Evolutionary conservation across 1,284 basidiomycete species (phyloP).

Genomic region (Papiliotrema fonsecae): DNA sequence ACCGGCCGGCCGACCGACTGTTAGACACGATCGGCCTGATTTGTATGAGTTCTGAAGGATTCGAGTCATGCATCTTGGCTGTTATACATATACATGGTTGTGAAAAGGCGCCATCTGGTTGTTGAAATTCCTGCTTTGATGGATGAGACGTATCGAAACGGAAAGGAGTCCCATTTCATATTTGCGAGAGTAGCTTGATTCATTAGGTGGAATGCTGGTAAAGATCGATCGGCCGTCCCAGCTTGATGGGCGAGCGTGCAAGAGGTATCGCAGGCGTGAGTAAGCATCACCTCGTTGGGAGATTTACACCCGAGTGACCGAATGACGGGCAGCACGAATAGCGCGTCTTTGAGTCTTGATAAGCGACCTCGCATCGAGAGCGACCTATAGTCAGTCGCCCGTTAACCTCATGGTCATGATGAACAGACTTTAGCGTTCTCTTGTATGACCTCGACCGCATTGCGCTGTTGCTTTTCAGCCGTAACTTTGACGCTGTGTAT

Average conservation of each 20-base stretch:
- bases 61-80: neutral
- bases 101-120: too few species aligned
- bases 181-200: too few species aligned
- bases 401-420: neutral
- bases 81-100: too few species aligned
- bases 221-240: too few species aligned
- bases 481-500: neutral
- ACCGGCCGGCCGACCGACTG: slow-evolving; percentile 12
- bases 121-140: too few species aligned
- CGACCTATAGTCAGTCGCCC: neutral
- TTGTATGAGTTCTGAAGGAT: slow-evolving; percentile 49
- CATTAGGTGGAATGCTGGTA: too few species aligned
- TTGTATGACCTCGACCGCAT: neutral
- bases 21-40: slow-evolving; percentile 48
- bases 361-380: neutral
- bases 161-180: too few species aligned
- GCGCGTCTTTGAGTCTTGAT: neutral
- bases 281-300: too few species aligned
- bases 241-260: too few species aligned
- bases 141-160: too few species aligned
- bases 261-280: too few species aligned
- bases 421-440: neutral
- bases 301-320: too few species aligned
- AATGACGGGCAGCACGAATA: neutral
- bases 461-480: neutral